These are phyloP conservation scores for Sphaerostilbella broomeana DNA, from an alignment of 2,329 filamentous ascomycete genomes.

Conservation along the genomic window DNA sequence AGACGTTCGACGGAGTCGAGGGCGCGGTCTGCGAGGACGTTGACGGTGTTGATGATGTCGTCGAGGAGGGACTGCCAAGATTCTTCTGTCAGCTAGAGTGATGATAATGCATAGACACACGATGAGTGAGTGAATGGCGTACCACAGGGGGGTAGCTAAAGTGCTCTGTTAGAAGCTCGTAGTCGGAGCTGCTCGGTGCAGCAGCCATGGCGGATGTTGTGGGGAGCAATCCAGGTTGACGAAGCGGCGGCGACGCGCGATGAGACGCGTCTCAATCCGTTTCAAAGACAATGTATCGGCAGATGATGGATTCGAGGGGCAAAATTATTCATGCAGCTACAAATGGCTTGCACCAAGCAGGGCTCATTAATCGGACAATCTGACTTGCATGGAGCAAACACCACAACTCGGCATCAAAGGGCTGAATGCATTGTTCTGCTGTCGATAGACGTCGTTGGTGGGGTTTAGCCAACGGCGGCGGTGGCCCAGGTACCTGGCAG, in stretches of 20 bases:
- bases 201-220: slow-evolving; percentile 21
- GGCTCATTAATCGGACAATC: too few relatives aligned
- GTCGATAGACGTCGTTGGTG: too few relatives aligned
- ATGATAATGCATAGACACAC: background rate
- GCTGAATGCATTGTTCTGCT: too few relatives aligned
- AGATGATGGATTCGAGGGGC: too few relatives aligned
- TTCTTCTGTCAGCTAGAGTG: too few relatives aligned
- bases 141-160: slow-evolving; percentile 91
- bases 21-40: slow-evolving; percentile 85
- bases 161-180: slow-evolving; percentile 82
- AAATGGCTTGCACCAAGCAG: too few relatives aligned
- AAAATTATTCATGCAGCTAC: too few relatives aligned
- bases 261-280: slow-evolving; percentile 7
- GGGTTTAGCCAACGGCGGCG: too few relatives aligned
- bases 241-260: slow-evolving; percentile 14
- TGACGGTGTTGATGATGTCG: slow-evolving; percentile 96
- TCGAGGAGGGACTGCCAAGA: slow-evolving; percentile 75
- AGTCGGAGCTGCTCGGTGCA: slow-evolving; percentile 40
- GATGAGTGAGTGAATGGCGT: slow-evolving; percentile 31
- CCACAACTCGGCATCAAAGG: too few relatives aligned
- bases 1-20: slow-evolving; percentile 82
- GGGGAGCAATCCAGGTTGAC: background rate
- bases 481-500: too few relatives aligned
- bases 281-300: too few relatives aligned
- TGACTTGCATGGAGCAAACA: too few relatives aligned